A percentile compares a stretch with the other conserved stretches of the same genome.
Evolutionary conservation across 306 rosid species (phyloP).

Genomic region (Oemleria cerasiformis): DNA sequence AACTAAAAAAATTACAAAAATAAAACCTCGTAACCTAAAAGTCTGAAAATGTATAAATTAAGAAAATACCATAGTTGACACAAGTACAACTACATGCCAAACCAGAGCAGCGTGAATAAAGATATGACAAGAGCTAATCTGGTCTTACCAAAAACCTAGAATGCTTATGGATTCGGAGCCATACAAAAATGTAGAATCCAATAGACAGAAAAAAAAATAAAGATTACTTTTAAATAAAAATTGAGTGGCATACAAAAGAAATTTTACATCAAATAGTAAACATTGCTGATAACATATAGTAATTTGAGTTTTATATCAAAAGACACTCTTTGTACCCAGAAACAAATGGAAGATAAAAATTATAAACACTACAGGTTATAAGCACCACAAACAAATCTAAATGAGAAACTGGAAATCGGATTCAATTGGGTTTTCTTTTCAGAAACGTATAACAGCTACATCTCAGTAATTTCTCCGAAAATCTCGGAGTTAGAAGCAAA

Average conservation of each 20-base stretch:
- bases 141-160: not conserved
- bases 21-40: not conserved
- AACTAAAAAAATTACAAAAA: not conserved
- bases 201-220: not conserved
- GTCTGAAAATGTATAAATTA: not conserved
- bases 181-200: not conserved
- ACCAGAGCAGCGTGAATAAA: not conserved
- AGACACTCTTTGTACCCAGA: constrained; percentile 1
- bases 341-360: not conserved
- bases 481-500: not conserved
- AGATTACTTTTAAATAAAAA: not conserved
- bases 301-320: not conserved
- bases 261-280: not conserved
- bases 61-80: not conserved
- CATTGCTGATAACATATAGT: not conserved
- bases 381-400: not conserved
- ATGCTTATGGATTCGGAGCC: not conserved
- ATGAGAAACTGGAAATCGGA: not conserved
- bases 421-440: constrained; percentile 1
- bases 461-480: not conserved
- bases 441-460: not conserved
- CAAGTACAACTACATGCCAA: not conserved
- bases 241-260: not conserved
- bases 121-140: not conserved
- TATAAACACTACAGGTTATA: not conserved